These are phyloP conservation scores for Hansenula anomala DNA, from an alignment of 1,139 yeast species.

Conservation along the genomic window DNA sequence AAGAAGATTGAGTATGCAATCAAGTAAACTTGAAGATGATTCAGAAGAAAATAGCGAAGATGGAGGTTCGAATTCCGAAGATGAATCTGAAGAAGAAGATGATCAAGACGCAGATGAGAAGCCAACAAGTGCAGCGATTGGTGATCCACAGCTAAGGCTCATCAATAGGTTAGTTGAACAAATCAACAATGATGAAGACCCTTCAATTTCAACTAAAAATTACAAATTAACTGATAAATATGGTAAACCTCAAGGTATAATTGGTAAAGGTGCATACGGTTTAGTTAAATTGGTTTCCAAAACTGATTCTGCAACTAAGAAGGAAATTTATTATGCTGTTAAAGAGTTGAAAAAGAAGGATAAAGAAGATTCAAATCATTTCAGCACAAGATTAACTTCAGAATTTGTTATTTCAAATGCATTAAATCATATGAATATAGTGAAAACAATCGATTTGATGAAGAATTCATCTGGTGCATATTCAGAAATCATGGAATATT, in stretches of 20 bases:
- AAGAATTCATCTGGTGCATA: slow-evolving; percentile 48
- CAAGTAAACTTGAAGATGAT: slow-evolving; percentile 17
- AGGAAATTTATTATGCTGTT: slow-evolving; percentile 55
- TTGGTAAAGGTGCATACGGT: slow-evolving; percentile 72
- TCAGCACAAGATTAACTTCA: slow-evolving; percentile 64
- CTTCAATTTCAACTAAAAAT: slow-evolving; percentile 20
- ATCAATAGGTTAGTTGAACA: slow-evolving; percentile 45
- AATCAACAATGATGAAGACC: slow-evolving; percentile 29
- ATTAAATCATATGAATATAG: slow-evolving; percentile 63
- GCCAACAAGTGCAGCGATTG: slow-evolving; percentile 46
- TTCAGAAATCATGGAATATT: slow-evolving; percentile 74
- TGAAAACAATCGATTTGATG: slow-evolving; percentile 66
- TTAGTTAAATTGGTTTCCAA: slow-evolving; percentile 52
- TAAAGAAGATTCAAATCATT: slow-evolving; percentile 52
- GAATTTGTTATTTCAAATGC: slow-evolving; percentile 76
- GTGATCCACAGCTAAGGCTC: slow-evolving; percentile 46
- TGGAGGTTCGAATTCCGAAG: slow-evolving; percentile 15
- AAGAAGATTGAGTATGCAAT: slow-evolving; percentile 32
- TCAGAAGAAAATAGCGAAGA: slow-evolving; percentile 4
- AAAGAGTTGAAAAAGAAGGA: slow-evolving; percentile 57
- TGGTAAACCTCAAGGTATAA: slow-evolving; percentile 56
- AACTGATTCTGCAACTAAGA: slow-evolving; percentile 25
- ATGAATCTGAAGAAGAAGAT: slow-evolving; percentile 23
- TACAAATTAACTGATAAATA: slow-evolving; percentile 40
- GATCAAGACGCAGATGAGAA: slow-evolving; percentile 15